Evolutionary conservation across 1,284 basidiomycete genomes (phyloP), one percentile per base, ranked within the genome.

Genomic region (Heterobasidion irregulare): DNA sequence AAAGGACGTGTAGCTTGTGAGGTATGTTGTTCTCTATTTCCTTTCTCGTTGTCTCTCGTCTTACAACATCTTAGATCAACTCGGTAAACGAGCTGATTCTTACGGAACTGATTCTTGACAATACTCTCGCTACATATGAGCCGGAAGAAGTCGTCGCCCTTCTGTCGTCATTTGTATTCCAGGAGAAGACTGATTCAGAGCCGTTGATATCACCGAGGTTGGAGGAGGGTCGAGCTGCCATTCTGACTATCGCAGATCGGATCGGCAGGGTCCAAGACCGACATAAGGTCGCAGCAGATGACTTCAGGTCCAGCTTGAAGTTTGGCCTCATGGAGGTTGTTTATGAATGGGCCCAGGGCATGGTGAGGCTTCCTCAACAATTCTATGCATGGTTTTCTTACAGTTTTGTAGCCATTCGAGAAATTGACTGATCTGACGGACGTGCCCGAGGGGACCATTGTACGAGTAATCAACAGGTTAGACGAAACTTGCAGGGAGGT

Each of bases 1-100:
- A 99, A 99, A 68, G 97, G 97, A 10, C 83, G 97, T 49, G 97
- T 99, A 9, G 97, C 97, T 18, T 99, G 97, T 75, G 97, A 99
- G 76, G 93, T 92, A 57, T 53, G 66, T 64, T 15, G 9, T 34
- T 38, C 18, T 10, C 9, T 38, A 41, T 50, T 32, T 45, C 34
- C 16, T 16, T 18, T n/a, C 26, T 41, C 18, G 15, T 19, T 16
- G n/a, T 34, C 19, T 26, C 38, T 44, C 46, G 41, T 54, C 50
- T 53, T 45, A 55, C 43, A 54, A 19, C 10, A 10, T 4, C 19
- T 33, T 50, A 95, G 92, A 98, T 99, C 70, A 99, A 99, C 69
- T 98, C 95, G 6, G 93, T 90, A 3, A 94, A 94, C 63, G 94
- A 97, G 65, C 86, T 99, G 32, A 84, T 99, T 43, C 76, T 99